Base-by-base conservation (phyloP, 768 basidiomycete genomes). In the Trametes gibbosa region DNA sequence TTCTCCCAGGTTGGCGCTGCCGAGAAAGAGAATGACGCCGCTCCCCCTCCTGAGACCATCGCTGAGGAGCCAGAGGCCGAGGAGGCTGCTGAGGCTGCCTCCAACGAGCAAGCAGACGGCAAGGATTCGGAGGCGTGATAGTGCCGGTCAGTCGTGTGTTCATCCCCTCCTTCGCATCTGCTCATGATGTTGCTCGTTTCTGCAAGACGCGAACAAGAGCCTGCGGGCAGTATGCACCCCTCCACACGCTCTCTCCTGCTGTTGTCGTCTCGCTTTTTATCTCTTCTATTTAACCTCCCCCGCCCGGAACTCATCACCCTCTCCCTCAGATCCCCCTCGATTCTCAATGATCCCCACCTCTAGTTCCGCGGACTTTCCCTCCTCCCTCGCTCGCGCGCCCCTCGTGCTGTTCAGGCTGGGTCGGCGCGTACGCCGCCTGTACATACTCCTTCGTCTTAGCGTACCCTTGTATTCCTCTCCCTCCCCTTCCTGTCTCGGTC, bases 41-140 rank as follows among this genome's bases (percentile, higher is more conserved):
- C 69, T 25, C 70, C 72, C 12, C 70, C 66, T 41, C 73, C 75
- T 21, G 80, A 79, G 58, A 77, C 84, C 19, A 87, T 87, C 59
- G 77, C 74, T 27, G 84, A 86, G 65, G 84, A 85, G 51, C 78
- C 79, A 1, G 74, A 73, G 59, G 72, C 62, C 0, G 66, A 65
- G 54, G 66, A 56, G 14, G 69, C 64, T 14, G 73, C 69, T 50
- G 71, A 68, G 59, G 65, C 56, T 21, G 62, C 39, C 25, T 58
- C 60, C n/a, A 41, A 40, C 25, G 46, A 53, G 9, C 41, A 63
- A 23, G 34, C 56, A 7, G 41, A 55, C 16, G 46, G 21, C 23
- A 49, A 54, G 41, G 37, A 50, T 21, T 47, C 55, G 12, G 48
- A 61, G 49, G 63, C 59, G 29, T 66, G 54, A 66, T 56, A 45